These are phyloP conservation scores for Gossypium schwendimanii DNA, from an alignment of 441 rosid genomes.

Conservation along the genomic window DNA sequence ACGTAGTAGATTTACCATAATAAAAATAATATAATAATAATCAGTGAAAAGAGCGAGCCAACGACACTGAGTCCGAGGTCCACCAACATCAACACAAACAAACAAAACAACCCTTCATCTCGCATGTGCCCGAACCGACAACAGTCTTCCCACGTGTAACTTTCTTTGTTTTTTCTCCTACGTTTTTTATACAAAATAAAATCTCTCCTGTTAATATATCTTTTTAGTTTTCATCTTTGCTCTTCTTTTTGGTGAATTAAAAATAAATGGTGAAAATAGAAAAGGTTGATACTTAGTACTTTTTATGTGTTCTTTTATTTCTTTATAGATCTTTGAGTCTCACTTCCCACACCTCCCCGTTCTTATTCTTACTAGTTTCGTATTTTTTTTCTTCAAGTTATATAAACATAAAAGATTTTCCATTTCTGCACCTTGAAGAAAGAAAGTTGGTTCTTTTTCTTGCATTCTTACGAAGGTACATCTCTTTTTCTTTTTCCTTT, in stretches of 20 bases:
- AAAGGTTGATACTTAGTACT: constrained; percentile 14
- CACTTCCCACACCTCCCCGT: not conserved
- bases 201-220: no score
- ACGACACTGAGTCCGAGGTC: not conserved
- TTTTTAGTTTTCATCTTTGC: no score
- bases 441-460: not conserved
- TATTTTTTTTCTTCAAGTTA: not conserved
- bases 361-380: not conserved
- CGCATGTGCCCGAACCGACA: constrained; percentile 9
- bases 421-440: not conserved
- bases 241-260: no score
- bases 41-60: not conserved
- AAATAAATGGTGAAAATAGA: not conserved
- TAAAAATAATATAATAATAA: not conserved
- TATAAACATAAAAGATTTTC: constrained; percentile 5
- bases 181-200: no score
- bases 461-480: not conserved
- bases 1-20: no score
- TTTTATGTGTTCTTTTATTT: not conserved
- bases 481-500: not conserved
- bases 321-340: constrained; percentile 6
- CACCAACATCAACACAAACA: not conserved
- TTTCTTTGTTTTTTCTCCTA: not conserved
- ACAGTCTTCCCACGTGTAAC: constrained; percentile 15
- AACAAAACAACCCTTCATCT: not conserved